Conservation (phyloP, 2,329 filamentous ascomycete genomes). For the Calonectria ilicicola region DNA sequence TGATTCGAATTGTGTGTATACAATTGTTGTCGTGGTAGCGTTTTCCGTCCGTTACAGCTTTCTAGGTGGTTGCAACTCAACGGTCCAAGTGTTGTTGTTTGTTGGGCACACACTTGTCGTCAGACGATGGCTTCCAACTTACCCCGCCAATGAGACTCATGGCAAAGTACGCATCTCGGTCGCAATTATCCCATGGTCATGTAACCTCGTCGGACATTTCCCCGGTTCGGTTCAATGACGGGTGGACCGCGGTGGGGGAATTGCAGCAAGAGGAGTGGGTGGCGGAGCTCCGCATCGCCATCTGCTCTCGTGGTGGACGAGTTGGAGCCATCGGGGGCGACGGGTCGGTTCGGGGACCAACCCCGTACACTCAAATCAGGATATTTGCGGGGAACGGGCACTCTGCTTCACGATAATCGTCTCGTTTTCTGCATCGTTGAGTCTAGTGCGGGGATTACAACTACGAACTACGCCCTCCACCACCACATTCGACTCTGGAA, state of each 20-base stretch:
- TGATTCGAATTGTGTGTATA: neutral
- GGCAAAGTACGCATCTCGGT: conserved; percentile 7
- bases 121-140: neutral
- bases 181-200: conserved; percentile 17
- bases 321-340: neutral
- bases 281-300: conserved; percentile 20
- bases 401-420: neutral
- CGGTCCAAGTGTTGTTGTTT: neutral
- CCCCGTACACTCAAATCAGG: conserved; percentile 10
- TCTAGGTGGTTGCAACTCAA: neutral
- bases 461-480: neutral
- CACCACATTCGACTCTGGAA: neutral
- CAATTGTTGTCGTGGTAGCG: no score
- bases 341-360: conserved; percentile 21
- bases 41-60: neutral
- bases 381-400: neutral
- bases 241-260: conserved; percentile 14
- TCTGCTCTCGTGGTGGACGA: conserved; percentile 10
- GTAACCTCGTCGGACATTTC: conserved; percentile 12
- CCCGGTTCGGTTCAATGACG: conserved; percentile 10
- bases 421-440: neutral
- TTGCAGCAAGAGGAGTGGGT: conserved; percentile 1
- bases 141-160: conserved; percentile 5
- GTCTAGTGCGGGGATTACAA: neutral
- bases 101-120: neutral